Evolutionary conservation across 2,329 filamentous ascomycete species (phyloP), one percentile per base, ranked within the genome.

Genomic region (Xylariaceae sp.): DNA sequence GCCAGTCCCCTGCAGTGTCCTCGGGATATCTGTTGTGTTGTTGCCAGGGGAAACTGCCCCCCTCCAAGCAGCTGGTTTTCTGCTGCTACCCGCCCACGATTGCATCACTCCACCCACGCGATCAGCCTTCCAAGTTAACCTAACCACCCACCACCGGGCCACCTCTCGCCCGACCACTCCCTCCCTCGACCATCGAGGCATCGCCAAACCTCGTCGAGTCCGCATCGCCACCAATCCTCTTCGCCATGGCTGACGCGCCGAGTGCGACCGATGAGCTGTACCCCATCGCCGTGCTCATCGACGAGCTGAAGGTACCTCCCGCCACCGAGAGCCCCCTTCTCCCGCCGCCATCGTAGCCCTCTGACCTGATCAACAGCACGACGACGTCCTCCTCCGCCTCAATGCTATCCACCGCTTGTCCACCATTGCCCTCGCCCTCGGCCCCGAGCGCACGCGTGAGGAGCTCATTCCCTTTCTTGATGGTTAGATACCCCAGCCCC

Each of bases 391-490:
- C 61, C 86, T 99, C 71, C 90, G 94, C 73, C 83, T 99, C 75
- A 99, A 99, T 75, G 94, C 94, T 69, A 99, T 99, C 72, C 93
- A 96, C 77, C 89, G 94, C 69, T 87, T 99, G 59, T 97, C 94
- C 53, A 99, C 94, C 59, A 99, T 99, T 77, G 94, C 95, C 68
- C 86, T 99, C 63, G 94, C 94, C 65, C 80, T 99, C 61, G 94
- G 94, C 68, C 85, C 94, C 59, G 94, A 99, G 79, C 88, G 94
- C 75, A 99, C 94, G 70, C 88, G 94, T 72, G 93, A 99, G 68
- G 94, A 99, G 80, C 84, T 99, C 69, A 96, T 99, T 77, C 95
- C 95, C 65, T 99, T 99, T 73, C 84, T 99, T 69, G 95, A 99
- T 74, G 94, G 94, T 97, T 78, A 77, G 89, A 79, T 60, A 61